phyloP scores from a whole-genome alignment of 2,329 filamentous ascomycete genomes.

The Cytospora chrysosperma region DNA sequence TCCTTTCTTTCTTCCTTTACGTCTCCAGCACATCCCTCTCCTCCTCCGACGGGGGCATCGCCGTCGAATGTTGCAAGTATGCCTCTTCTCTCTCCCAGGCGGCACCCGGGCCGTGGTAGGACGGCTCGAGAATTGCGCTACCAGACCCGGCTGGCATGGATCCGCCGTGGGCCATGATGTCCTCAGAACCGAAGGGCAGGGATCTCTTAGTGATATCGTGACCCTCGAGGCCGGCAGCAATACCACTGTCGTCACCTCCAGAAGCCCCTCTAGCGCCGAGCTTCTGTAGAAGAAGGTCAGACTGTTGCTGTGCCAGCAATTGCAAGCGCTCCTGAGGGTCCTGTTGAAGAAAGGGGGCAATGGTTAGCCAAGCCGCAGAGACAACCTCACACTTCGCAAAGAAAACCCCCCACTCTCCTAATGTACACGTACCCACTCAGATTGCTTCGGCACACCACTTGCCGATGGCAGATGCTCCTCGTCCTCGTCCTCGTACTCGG shows the following conservation, averaged over 20 bases:
- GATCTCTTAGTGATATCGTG: constrained; percentile 47
- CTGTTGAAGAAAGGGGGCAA: constrained; percentile 51
- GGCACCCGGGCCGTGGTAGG: constrained; percentile 50
- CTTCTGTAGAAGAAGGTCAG: constrained; percentile 57
- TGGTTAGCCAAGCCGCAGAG: constrained; percentile 57
- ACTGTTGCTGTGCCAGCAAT: constrained; percentile 66
- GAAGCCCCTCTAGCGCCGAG: constrained; percentile 38
- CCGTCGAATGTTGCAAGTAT: constrained; percentile 38
- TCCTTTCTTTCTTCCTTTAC: constrained; percentile 26
- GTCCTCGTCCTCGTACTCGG: constrained; percentile 50
- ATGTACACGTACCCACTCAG: constrained; percentile 88
- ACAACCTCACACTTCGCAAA: constrained; percentile 51
- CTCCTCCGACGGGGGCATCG: constrained; percentile 39
- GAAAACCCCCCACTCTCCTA: no score
- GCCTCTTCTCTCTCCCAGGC: constrained; percentile 53
- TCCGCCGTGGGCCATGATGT: constrained; percentile 31
- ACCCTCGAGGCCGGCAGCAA: constrained; percentile 4
- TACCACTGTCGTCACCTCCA: constrained; percentile 15
- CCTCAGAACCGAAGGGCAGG: constrained; percentile 55
- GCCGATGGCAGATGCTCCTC: constrained; percentile 67
- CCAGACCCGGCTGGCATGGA: background rate
- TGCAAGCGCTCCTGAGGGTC: constrained; percentile 70
- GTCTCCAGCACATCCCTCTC: constrained; percentile 43
- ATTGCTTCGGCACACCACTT: constrained; percentile 80
- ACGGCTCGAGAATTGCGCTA: constrained; percentile 41